Base-by-base conservation (phyloP, 257 asterid genomes). In the Penstemon davidsonii region DNA sequence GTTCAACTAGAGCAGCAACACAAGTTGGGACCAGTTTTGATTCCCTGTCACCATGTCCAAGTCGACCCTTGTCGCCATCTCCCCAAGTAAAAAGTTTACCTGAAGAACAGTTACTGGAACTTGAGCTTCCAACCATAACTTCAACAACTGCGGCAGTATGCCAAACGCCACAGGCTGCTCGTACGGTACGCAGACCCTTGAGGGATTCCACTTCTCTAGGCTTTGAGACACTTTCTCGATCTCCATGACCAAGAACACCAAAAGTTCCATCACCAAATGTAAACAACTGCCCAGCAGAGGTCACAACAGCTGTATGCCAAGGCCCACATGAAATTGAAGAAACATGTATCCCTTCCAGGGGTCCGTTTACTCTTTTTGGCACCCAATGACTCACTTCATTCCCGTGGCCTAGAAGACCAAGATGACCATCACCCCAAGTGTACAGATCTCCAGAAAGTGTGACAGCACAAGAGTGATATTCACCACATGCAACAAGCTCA, bases 61-160 rank as follows among this genome's bases (percentile, higher is more conserved):
- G 89, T 67, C 88, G 81, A 62, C 89, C 87, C 84, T 88, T 91
- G 76, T 91, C 97, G 38, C 96, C 97, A 53, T 91, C 97, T 59
- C 97, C 97, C 97, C 97, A 91, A 18, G 97, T 88, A 79, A 91
- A 88, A 54, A 91, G 87, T 73, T 91, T 91, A 37, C 97, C 96
- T 7, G 96, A 88, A 42, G 97, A 88, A 80, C 91, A 83, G 66
- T 84, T 86, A 63, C 95, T 88, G 64, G 95, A 85, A 79, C 90
- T 87, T 54, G 97, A 87, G 81, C 78, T 87, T 70, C 96, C 97
- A 62, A 87, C 96, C 93, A 87, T 84, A 59, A 88, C 95, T 80
- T 88, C 97, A 55, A 91, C 95, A 78, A 91, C 95, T 8, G 97
- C 97, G 78, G 97, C 97, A 73, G 95, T 87, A 76, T 91, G 97